A percentile compares a stretch with the other conserved stretches of the same genome.
These are phyloP conservation scores for Phytophthora tubulina DNA, from an alignment of 352 stramenopile genomes.

Conservation along the genomic window DNA sequence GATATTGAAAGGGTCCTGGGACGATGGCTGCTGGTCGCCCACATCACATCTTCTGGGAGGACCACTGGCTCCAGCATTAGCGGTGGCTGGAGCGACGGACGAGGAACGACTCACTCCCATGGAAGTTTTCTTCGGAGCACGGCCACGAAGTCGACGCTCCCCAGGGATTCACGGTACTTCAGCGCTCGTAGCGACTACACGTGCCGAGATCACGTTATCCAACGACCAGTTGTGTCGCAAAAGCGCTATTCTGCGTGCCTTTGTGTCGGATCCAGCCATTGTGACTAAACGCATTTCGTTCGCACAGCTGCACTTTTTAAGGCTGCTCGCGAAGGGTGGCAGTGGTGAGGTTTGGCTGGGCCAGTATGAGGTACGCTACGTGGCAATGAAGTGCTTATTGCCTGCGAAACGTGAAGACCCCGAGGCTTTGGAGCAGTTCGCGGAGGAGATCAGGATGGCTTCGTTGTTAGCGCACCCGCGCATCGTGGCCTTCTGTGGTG, in stretches of 20 bases:
- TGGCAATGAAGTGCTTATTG: slow-evolving; percentile 84
- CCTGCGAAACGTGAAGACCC: slow-evolving; percentile 70
- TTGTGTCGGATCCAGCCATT: slow-evolving; percentile 74
- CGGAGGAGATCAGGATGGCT: slow-evolving; percentile 84
- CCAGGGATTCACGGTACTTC: slow-evolving; percentile 38
- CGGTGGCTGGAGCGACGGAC: slow-evolving; percentile 25
- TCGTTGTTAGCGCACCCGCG: slow-evolving; percentile 80
- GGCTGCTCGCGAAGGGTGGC: slow-evolving; percentile 77
- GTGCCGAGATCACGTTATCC: slow-evolving; percentile 62
- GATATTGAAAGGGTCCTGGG: slow-evolving; percentile 41
- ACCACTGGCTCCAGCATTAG: slow-evolving; percentile 33
- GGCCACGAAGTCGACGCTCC: slow-evolving; percentile 44
- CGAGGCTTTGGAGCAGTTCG: slow-evolving; percentile 76
- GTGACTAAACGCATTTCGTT: slow-evolving; percentile 84
- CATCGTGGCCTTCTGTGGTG: slow-evolving; percentile 85
- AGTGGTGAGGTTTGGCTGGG: slow-evolving; percentile 88
- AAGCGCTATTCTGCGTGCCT: slow-evolving; percentile 62
- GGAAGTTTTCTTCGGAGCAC: slow-evolving; percentile 60
- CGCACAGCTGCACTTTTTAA: slow-evolving; percentile 75
- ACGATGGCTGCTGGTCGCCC: slow-evolving; percentile 44
- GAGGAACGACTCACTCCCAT: slow-evolving; percentile 57
- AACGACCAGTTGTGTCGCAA: slow-evolving; percentile 75
- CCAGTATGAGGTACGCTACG: slow-evolving; percentile 75
- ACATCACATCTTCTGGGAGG: slow-evolving; percentile 47
- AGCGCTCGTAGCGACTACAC: slow-evolving; percentile 49